Percentiles rank a stretch among this genome's conserved stretches.
Conservation (phyloP, 345 rosid species). For the Bruguiera gymnorhiza region DNA sequence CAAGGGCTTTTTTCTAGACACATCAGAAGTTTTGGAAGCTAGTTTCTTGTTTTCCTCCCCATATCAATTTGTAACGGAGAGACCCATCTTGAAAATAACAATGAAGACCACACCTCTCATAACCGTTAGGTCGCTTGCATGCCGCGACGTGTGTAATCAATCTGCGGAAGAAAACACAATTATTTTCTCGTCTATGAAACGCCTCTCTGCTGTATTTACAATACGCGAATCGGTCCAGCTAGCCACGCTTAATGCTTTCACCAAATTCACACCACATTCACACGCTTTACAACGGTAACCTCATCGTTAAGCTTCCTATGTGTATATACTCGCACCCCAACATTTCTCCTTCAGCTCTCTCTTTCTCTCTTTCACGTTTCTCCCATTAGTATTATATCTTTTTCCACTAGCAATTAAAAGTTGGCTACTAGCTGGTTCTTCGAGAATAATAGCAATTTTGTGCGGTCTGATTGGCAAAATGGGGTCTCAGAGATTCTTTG, state of each 20-base stretch:
- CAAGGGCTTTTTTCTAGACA: too few relatives aligned
- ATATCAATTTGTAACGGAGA: too few relatives aligned
- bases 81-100: not conserved
- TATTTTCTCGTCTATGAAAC: slow-evolving; percentile 23
- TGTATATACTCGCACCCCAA: not conserved
- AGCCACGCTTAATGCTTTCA: not conserved
- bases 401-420: not conserved
- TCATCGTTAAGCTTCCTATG: slow-evolving; percentile 27
- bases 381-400: not conserved
- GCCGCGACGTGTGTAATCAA: slow-evolving; percentile 52
- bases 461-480: slow-evolving; percentile 3
- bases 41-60: too few relatives aligned
- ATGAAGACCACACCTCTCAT: not conserved
- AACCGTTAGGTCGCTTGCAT: slow-evolving; percentile 52
- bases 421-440: too few relatives aligned
- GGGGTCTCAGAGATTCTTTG: slow-evolving; percentile 26
- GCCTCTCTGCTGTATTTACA: slow-evolving; percentile 19
- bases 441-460: too few relatives aligned
- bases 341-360: not conserved
- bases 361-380: not conserved
- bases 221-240: slow-evolving; percentile 24
- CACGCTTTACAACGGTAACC: slow-evolving; percentile 34
- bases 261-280: not conserved
- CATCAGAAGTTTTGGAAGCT: too few relatives aligned
- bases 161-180: slow-evolving; percentile 1